A percentile compares a stretch with the other conserved stretches of the same genome.
phyloP scores from a whole-genome alignment of 1,139 yeast genomes.

The Eremothecium coryli region DNA sequence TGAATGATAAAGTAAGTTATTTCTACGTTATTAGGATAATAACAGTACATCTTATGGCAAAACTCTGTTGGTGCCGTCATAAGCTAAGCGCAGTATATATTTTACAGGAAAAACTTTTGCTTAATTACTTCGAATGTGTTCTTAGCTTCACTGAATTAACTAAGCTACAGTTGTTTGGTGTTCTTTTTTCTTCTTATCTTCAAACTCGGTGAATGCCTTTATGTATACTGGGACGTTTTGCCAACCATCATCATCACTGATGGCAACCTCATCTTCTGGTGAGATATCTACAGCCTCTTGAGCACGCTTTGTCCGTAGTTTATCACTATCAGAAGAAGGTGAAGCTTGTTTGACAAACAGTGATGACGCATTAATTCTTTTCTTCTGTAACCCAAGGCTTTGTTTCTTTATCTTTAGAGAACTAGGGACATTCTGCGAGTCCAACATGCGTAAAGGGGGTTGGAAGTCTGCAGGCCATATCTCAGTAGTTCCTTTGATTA shows the following conservation, averaged over 20 bases:
- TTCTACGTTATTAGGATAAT: conserved; percentile 62
- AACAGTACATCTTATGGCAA: conserved; percentile 81
- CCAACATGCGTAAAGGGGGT: conserved; percentile 48
- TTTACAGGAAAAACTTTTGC: too few species aligned
- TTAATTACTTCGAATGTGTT: too few species aligned
- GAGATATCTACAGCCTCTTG: conserved; percentile 31
- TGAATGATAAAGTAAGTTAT: conserved; percentile 3
- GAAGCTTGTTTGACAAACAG: conserved; percentile 28
- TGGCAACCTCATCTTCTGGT: conserved; percentile 10
- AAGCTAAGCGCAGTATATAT: too few species aligned
- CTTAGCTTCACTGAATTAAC: too few species aligned
- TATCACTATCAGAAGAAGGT: conserved; percentile 29
- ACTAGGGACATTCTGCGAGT: conserved; percentile 35
- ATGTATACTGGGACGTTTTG: conserved; percentile 66
- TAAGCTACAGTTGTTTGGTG: too few species aligned
- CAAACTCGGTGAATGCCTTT: conserved; percentile 75
- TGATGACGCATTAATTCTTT: conserved; percentile 23
- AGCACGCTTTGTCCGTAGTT: conserved; percentile 8
- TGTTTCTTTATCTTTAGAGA: conserved; percentile 25
- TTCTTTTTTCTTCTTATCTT: conserved; percentile 49
- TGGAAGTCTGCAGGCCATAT: conserved; percentile 78
- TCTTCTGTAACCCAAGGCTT: conserved; percentile 19
- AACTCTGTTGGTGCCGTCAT: too few species aligned
- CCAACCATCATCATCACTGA: conserved; percentile 44
- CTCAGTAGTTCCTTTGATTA: conserved; percentile 41